Conservation (phyloP, 805 yeast genomes). For the Yarrowia sp. region DNA sequence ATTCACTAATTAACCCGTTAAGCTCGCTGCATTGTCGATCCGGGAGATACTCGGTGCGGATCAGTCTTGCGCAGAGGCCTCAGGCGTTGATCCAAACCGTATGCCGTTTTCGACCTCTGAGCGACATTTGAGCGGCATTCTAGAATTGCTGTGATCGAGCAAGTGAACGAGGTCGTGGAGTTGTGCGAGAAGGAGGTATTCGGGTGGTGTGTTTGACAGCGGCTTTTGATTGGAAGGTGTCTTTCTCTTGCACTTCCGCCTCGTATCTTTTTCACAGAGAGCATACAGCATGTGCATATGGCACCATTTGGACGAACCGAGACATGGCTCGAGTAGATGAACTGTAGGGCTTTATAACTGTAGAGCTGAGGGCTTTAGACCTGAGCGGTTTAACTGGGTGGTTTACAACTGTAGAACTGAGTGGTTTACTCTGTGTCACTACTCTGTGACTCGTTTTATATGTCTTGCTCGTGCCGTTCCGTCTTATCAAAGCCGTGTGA, state of each 20-base stretch:
- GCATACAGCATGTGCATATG: not conserved
- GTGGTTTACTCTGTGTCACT: too few relatives aligned
- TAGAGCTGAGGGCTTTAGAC: too few relatives aligned
- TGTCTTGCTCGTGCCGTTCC: too few relatives aligned
- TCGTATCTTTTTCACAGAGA: too few relatives aligned
- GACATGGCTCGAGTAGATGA: too few relatives aligned
- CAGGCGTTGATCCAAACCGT: not conserved
- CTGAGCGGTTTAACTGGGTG: too few relatives aligned
- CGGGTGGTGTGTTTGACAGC: too few relatives aligned
- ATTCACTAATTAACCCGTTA: not conserved
- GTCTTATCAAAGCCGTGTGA: too few relatives aligned
- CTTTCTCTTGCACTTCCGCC: not conserved
- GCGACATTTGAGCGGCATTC: slow-evolving; percentile 12
- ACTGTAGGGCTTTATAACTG: too few relatives aligned
- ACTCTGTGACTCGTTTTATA: too few relatives aligned
- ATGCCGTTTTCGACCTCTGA: not conserved
- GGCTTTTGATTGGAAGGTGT: not conserved
- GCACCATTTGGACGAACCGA: not conserved
- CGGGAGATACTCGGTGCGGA: slow-evolving; percentile 4
- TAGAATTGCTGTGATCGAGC: slow-evolving; percentile 6
- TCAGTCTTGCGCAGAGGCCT: not conserved
- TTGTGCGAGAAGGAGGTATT: too few relatives aligned
- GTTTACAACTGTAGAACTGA: too few relatives aligned
- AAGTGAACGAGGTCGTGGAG: not conserved
- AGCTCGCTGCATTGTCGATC: not conserved